A percentile compares a stretch with the other conserved stretches of the same genome.
Conservation (phyloP, 1,284 basidiomycete genomes). For the Cystobasidium sp. region DNA sequence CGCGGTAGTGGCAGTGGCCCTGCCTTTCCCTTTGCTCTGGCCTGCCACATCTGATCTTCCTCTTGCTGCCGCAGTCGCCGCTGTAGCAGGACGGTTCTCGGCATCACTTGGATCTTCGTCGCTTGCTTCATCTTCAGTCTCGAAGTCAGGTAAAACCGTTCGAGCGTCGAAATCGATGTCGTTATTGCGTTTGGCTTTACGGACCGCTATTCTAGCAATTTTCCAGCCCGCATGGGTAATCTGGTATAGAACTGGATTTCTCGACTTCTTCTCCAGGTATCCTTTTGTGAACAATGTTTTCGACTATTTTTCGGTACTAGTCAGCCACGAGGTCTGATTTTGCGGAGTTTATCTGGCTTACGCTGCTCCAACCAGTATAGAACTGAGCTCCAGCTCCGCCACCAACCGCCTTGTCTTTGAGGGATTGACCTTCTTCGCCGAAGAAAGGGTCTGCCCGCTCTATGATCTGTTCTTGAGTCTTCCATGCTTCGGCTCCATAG, state of each 20-base stretch:
- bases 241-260: slow-evolving; percentile 28
- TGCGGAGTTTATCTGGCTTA: neutral
- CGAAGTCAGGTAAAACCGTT: slow-evolving; percentile 24
- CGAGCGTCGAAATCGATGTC: slow-evolving; percentile 34
- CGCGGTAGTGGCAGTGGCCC: neutral
- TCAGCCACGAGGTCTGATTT: neutral
- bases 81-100: slow-evolving; percentile 12
- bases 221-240: slow-evolving; percentile 36
- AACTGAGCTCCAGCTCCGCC: neutral
- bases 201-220: slow-evolving; percentile 32
- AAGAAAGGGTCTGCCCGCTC: slow-evolving; percentile 35
- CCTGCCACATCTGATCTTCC: neutral
- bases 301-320: neutral
- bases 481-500: slow-evolving; percentile 27
- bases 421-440: slow-evolving; percentile 20
- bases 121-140: slow-evolving; percentile 16
- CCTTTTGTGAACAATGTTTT: slow-evolving; percentile 26
- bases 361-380: slow-evolving; percentile 35
- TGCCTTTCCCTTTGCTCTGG: slow-evolving; percentile 7
- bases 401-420: slow-evolving; percentile 25
- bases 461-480: slow-evolving; percentile 29
- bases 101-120: slow-evolving; percentile 11
- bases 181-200: slow-evolving; percentile 25
- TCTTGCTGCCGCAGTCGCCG: neutral
- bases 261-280: slow-evolving; percentile 27